These are phyloP conservation scores for Helenozyma baotianmanensis DNA, from an alignment of 805 yeast species.

Conservation along the genomic window DNA sequence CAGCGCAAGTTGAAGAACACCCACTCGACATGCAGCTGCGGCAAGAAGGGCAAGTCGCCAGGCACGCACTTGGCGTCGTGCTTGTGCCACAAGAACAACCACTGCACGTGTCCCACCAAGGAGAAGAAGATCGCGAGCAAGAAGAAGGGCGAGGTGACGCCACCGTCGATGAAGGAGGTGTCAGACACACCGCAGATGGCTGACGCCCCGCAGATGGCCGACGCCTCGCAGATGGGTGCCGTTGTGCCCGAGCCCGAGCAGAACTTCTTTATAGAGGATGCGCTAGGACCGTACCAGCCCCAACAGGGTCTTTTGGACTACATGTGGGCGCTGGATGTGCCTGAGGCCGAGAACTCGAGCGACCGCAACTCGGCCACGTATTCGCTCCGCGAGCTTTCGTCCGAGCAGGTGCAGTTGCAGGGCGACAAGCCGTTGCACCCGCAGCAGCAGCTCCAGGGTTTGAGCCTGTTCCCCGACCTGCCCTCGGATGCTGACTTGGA, in stretches of 20 bases:
- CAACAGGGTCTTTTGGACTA: slow-evolving; percentile 39
- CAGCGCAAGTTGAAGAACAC: slow-evolving; percentile 62
- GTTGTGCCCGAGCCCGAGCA: not conserved
- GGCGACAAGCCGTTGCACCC: not conserved
- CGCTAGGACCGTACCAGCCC: slow-evolving; percentile 26
- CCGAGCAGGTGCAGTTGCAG: no score
- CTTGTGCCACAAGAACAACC: slow-evolving; percentile 34
- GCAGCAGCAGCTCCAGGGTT: slow-evolving; percentile 2
- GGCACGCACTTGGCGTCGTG: slow-evolving; percentile 35
- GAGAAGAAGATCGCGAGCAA: slow-evolving; percentile 14
- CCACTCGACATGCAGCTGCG: slow-evolving; percentile 70
- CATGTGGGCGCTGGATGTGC: slow-evolving; percentile 18
- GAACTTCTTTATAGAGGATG: slow-evolving; percentile 26
- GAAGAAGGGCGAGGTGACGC: slow-evolving; percentile 10
- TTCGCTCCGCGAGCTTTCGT: no score
- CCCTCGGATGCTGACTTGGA: slow-evolving; percentile 22
- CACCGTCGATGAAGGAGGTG: not conserved
- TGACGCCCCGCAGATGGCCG: no score
- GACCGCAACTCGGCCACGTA: not conserved
- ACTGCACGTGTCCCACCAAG: slow-evolving; percentile 36
- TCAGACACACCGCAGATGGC: no score
- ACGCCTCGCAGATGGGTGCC: not conserved
- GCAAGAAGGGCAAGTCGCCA: slow-evolving; percentile 44
- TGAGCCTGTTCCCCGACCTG: slow-evolving; percentile 11
- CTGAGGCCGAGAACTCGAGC: no score